Evolutionary conservation across 2,329 filamentous ascomycete species (phyloP), one percentile per base, ranked within the genome.

Genomic region (Beauveria bassiana): DNA sequence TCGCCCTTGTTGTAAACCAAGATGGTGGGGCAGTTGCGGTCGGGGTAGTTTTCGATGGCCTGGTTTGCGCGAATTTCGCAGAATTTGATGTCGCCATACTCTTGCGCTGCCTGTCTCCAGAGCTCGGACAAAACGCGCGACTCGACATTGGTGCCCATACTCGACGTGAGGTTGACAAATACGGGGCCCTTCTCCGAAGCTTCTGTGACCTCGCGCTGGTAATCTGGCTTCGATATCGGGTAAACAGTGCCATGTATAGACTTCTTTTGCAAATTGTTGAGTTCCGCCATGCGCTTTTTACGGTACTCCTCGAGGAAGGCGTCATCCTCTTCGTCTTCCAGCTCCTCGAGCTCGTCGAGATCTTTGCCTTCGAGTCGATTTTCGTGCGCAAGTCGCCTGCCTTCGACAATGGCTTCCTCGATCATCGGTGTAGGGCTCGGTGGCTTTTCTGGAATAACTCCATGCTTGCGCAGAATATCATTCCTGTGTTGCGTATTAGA

Each of bases 311-410:
- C 88, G 7, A 99, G 80, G 68, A 99, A 98, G 1, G 82, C 88
- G 61, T 97, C 95, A 69, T 99, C 95, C 75, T 99, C 95, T 22
- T 96, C 87, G 68, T 99, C 95, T 75, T 99, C 95, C 0, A 99
- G 83, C 68, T 92, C 93, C 68, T 92, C 90, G 2, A 99, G 82
- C 74, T 98, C 95, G 70, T 97, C 93, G 0, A 99, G 79, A 68
- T 96, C 92, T 72, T 97, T 98, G 67, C 93, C 91, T 73, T 98
- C 93, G 1, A 99, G 79, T 59, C 95, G 81, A 73, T 97, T 97
- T 72, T 97, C 93, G 70, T 98, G 87, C 31, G 93, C 93, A 64
- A 96, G 81, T 68, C 87, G 81, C 62, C 90, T 85, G 14, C 90
- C 95, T 77, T 96, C 90, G 22, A 88, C 75, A 52, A 99, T 85